phyloP scores from a whole-genome alignment of 768 basidiomycete species.

The Astraeus odoratus region DNA sequence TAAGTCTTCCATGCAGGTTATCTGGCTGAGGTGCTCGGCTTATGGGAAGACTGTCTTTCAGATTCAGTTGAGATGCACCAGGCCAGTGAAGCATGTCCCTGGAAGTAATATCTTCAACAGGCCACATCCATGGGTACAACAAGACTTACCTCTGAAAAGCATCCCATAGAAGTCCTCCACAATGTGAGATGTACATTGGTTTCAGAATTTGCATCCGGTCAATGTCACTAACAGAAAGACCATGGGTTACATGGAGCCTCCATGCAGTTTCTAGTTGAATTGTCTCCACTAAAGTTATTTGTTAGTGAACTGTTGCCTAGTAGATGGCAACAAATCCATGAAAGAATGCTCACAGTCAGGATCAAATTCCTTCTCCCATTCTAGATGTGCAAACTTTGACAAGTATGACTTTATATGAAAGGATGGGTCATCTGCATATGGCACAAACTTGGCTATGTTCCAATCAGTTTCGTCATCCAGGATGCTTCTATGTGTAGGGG shows the following conservation, averaged over 20 bases:
- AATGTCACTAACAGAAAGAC: constrained; percentile 30
- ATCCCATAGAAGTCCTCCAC: constrained; percentile 37
- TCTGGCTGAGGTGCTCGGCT: constrained; percentile 12
- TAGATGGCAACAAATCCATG: not conserved
- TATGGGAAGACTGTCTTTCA: constrained; percentile 1
- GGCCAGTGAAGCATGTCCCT: constrained; percentile 39
- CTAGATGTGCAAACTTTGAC: constrained; percentile 15
- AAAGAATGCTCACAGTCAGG: constrained; percentile 47
- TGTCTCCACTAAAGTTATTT: constrained; percentile 34
- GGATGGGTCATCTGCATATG: constrained; percentile 39
- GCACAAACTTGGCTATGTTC: constrained; percentile 27
- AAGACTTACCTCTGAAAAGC: constrained; percentile 33
- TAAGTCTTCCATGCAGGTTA: constrained; percentile 28
- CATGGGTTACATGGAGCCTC: constrained; percentile 28
- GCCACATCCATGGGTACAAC: not conserved
- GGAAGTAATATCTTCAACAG: not conserved
- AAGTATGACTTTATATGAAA: constrained; percentile 31
- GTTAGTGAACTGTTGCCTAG: not conserved
- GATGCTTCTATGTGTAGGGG: constrained; percentile 34
- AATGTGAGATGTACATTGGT: constrained; percentile 15
- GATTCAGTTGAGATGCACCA: constrained; percentile 7
- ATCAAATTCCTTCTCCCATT: constrained; percentile 37
- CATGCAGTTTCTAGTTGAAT: constrained; percentile 41
- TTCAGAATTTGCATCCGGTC: constrained; percentile 27
- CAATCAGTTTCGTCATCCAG: not conserved